Conservation (phyloP, 2,329 filamentous ascomycete genomes). For the Monosporascus sp. region DNA sequence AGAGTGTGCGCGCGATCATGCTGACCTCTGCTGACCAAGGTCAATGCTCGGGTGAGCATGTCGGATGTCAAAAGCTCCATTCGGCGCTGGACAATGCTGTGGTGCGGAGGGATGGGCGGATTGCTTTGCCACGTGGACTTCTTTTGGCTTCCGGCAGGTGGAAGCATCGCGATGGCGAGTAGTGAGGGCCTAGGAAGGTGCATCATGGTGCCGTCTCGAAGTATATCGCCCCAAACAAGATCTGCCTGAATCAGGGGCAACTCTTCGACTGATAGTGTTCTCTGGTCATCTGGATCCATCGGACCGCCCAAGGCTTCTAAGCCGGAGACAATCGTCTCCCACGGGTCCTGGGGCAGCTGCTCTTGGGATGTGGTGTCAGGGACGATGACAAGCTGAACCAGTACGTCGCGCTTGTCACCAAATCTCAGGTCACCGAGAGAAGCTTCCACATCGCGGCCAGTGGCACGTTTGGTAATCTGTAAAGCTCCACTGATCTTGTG, state of each 20-base stretch:
- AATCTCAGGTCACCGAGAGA: conserved; percentile 88
- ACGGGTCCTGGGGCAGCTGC: conserved; percentile 83
- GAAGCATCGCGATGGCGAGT: conserved; percentile 92
- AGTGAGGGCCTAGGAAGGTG: conserved; percentile 87
- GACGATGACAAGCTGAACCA: conserved; percentile 88
- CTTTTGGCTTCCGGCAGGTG: conserved; percentile 57
- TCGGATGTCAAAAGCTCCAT: conserved; percentile 98
- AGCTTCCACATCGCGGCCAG: conserved; percentile 89
- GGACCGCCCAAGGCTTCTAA: conserved; percentile 88
- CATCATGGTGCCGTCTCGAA: conserved; percentile 78
- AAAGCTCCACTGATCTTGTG: conserved; percentile 96
- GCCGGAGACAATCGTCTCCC: conserved; percentile 95
- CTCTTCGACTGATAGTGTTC: conserved; percentile 83
- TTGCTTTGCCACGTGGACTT: conserved; percentile 58
- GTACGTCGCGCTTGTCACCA: conserved; percentile 87
- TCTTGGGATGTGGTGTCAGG: conserved; percentile 81
- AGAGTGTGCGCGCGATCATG: conserved; percentile 92
- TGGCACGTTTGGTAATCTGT: conserved; percentile 93
- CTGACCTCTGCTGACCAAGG: conserved; percentile 83
- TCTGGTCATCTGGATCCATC: conserved; percentile 78
- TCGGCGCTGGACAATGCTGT: conserved; percentile 87
- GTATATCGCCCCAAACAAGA: conserved; percentile 85
- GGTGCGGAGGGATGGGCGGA: conserved; percentile 89
- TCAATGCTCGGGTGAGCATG: conserved; percentile 90
- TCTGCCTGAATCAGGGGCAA: conserved; percentile 93